Percentiles rank a stretch among this genome's conserved stretches.
Evolutionary conservation across 2,329 filamentous ascomycete species (phyloP).

Genomic region (Ophidiomyces ophidiicola): DNA sequence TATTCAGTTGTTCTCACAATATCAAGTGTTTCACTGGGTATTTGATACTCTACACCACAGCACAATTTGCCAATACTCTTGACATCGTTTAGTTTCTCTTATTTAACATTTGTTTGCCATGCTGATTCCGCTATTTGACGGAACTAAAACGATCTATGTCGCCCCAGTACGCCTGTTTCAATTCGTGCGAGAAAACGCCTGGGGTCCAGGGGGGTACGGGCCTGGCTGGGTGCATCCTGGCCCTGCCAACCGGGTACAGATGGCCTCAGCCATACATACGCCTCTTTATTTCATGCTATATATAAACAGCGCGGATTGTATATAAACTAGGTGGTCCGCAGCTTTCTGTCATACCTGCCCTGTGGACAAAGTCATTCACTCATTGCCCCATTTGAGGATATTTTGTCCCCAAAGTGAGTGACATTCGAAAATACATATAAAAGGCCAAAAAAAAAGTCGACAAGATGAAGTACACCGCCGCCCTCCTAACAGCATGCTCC

Average conservation of each 20-base stretch:
- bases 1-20: too few species aligned
- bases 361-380: too few species aligned
- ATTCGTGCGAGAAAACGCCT: slow-evolving; percentile 6
- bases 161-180: slow-evolving; percentile 10
- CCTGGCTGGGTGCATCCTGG: slow-evolving; percentile 7
- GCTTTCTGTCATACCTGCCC: slow-evolving; percentile 1
- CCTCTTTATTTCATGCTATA: slow-evolving; percentile 1
- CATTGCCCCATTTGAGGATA: slow-evolving; percentile 8
- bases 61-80: slow-evolving; percentile 4
- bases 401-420: slow-evolving; percentile 2
- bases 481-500: slow-evolving; percentile 6
- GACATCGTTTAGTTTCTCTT: background rate
- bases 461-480: slow-evolving; percentile 12
- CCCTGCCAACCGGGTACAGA: slow-evolving; percentile 11
- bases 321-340: background rate
- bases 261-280: slow-evolving; percentile 11
- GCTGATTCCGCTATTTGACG: background rate
- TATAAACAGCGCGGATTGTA: background rate
- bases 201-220: slow-evolving; percentile 2
- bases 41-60: slow-evolving; percentile 6
- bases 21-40: background rate
- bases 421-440: background rate
- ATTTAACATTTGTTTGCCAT: background rate
- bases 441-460: background rate
- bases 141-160: slow-evolving; percentile 6